Conservation (phyloP, 2,329 filamentous ascomycete genomes). For the Cordyceps cateniannulata region DNA sequence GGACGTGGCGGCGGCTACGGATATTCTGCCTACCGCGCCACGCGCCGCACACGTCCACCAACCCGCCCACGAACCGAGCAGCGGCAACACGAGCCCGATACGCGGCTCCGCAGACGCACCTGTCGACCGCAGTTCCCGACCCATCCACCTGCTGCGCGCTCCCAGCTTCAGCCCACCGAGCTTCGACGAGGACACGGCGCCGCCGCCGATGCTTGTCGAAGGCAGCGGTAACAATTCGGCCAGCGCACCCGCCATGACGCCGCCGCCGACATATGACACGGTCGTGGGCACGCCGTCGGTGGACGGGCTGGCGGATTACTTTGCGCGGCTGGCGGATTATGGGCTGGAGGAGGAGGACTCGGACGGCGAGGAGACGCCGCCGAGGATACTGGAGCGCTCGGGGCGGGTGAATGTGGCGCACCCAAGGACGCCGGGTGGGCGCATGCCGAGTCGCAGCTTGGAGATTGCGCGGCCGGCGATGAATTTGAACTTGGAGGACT, state of each 20-base stretch:
- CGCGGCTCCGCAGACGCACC: no score
- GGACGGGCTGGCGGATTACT: slow-evolving; percentile 77
- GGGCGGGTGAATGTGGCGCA: slow-evolving; percentile 54
- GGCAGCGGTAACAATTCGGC: slow-evolving; percentile 15
- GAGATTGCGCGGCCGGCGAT: slow-evolving; percentile 40
- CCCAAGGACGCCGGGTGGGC: slow-evolving; percentile 47
- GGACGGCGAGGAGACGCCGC: slow-evolving; percentile 36
- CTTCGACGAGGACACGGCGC: slow-evolving; percentile 65
- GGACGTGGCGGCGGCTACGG: slow-evolving; percentile 16
- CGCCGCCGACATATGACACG: slow-evolving; percentile 76
- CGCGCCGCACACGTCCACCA: slow-evolving; percentile 49
- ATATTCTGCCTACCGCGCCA: slow-evolving; percentile 40
- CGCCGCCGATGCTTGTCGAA: slow-evolving; percentile 27
- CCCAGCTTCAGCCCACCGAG: slow-evolving; percentile 85
- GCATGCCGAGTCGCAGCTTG: slow-evolving; percentile 50
- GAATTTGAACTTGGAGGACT: slow-evolving; percentile 8
- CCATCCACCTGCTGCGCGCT: slow-evolving; percentile 76
- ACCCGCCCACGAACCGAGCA: slow-evolving; percentile 25
- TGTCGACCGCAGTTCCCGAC: slow-evolving; percentile 39
- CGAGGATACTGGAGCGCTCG: slow-evolving; percentile 41
- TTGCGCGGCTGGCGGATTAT: slow-evolving; percentile 69
- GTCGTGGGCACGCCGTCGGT: slow-evolving; percentile 66
- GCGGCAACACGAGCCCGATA: slow-evolving; percentile 18
- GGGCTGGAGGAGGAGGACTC: slow-evolving; percentile 42
- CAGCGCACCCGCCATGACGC: slow-evolving; percentile 52